Evolutionary conservation across 495 filamentous ascomycete species (phyloP).

Genomic region (Chaetomium fimeti): DNA sequence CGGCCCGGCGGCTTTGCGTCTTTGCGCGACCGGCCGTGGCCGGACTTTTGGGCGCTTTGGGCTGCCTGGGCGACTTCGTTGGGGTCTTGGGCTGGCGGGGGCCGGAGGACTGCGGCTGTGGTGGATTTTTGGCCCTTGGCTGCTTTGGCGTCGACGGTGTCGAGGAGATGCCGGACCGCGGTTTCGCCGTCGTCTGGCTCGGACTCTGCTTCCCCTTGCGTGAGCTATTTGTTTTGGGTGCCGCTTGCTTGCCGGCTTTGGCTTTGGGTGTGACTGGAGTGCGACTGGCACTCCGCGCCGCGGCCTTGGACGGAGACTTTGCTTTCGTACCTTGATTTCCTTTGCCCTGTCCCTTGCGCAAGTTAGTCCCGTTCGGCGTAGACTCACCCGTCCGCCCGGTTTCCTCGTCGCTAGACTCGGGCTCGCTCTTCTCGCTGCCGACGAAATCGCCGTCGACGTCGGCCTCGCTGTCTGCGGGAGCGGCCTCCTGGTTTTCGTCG

Average conservation of each 20-base stretch:
- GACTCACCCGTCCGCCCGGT: slow-evolving; percentile 23
- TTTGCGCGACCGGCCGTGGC: slow-evolving; percentile 7
- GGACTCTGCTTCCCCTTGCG: slow-evolving; percentile 17
- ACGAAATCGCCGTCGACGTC: slow-evolving; percentile 36
- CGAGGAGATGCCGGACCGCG: slow-evolving; percentile 9
- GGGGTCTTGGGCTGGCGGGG: slow-evolving; percentile 9
- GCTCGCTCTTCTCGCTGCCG: slow-evolving; percentile 35
- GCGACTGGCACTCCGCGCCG: slow-evolving; percentile 13
- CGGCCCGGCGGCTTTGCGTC: slow-evolving; percentile 1
- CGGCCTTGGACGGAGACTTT: slow-evolving; percentile 1
- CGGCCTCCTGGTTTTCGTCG: slow-evolving; percentile 32
- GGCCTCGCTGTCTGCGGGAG: slow-evolving; percentile 31
- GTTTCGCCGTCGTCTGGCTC: slow-evolving; percentile 28
- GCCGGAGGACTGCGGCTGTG: slow-evolving; percentile 11
- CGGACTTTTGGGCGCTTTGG: slow-evolving; percentile 4
- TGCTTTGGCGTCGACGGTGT: slow-evolving; percentile 10
- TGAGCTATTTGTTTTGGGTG: slow-evolving; percentile 17
- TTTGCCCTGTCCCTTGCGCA: slow-evolving; percentile 18
- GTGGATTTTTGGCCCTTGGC: background rate
- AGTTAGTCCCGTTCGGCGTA: slow-evolving; percentile 16
- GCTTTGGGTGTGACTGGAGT: slow-evolving; percentile 11
- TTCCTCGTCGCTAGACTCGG: slow-evolving; percentile 29
- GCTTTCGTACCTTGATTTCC: slow-evolving; percentile 21
- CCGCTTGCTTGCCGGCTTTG: background rate
- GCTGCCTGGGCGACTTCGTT: background rate